Conservation (phyloP, 495 filamentous ascomycete species). For the Antarctomyces pellizariae region DNA sequence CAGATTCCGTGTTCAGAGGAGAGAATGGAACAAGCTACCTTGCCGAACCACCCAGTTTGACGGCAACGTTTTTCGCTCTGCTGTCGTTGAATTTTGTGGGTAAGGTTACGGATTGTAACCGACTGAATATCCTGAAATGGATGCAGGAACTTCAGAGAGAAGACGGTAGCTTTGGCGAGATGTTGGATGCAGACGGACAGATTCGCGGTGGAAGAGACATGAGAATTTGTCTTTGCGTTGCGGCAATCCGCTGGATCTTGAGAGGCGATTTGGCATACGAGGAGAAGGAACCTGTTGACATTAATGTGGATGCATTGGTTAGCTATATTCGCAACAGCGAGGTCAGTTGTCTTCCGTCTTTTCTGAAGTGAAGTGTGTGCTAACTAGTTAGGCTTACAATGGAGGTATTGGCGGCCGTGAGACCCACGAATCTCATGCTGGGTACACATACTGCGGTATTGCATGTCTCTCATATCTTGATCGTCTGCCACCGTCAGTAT, state of each 20-base stretch:
- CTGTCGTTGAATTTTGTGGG: constrained; percentile 48
- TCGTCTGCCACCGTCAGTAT: too few species aligned
- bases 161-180: constrained; percentile 84
- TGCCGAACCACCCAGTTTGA: constrained; percentile 67
- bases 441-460: constrained; percentile 72
- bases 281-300: constrained; percentile 41
- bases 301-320: constrained; percentile 46
- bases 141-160: constrained; percentile 51
- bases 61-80: constrained; percentile 75
- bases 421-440: constrained; percentile 73
- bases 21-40: too few species aligned
- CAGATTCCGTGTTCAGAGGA: constrained; percentile 15
- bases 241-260: constrained; percentile 64
- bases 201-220: constrained; percentile 65
- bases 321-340: constrained; percentile 46
- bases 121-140: constrained; percentile 45
- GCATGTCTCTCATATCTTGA: constrained; percentile 47
- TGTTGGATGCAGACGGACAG: constrained; percentile 30
- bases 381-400: constrained; percentile 49
- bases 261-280: constrained; percentile 27
- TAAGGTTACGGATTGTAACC: constrained; percentile 44
- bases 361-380: constrained; percentile 2
- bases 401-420: constrained; percentile 67
- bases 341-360: constrained; percentile 18
- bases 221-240: constrained; percentile 65